Percentiles rank a stretch among this genome's conserved stretches.
Conservation (phyloP, 2,329 filamentous ascomycete genomes). For the Phyllosticta ampelicida region DNA sequence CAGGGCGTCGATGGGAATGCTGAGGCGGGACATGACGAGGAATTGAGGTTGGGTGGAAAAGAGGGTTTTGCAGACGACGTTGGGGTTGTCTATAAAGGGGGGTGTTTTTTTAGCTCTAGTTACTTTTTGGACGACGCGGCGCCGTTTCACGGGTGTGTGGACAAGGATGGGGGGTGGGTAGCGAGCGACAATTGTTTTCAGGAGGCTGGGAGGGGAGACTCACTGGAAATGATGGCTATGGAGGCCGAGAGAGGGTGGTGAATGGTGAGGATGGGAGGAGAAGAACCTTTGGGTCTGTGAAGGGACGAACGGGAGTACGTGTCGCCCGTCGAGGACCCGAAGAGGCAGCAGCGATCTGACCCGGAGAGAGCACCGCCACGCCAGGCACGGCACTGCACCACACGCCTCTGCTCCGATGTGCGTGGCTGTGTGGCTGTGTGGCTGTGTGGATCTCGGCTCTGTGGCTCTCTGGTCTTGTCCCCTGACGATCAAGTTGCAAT, state of each 20-base stretch:
- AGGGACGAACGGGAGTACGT: not conserved
- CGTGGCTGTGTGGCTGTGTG: too few species aligned
- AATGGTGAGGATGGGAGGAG: not conserved
- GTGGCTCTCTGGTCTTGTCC: not conserved
- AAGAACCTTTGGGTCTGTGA: not conserved
- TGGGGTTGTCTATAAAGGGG: not conserved
- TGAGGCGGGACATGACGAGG: constrained; percentile 64
- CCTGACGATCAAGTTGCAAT: not conserved
- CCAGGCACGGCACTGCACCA: not conserved
- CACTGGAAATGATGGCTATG: not conserved
- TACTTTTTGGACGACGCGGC: not conserved
- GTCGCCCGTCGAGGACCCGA: not conserved
- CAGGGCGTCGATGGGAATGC: constrained; percentile 74
- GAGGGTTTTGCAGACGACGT: not conserved
- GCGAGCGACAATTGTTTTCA: not conserved
- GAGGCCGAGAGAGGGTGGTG: not conserved
- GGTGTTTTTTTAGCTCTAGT: not conserved
- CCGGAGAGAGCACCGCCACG: not conserved
- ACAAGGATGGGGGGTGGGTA: not conserved
- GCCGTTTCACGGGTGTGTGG: not conserved
- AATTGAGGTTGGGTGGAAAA: not conserved
- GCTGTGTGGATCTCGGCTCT: too few species aligned
- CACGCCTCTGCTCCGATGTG: too few species aligned
- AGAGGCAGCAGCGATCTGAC: too few species aligned
- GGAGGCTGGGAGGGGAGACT: not conserved